Conservation (phyloP, 306 rosid species). For the Abrus precatorius region DNA sequence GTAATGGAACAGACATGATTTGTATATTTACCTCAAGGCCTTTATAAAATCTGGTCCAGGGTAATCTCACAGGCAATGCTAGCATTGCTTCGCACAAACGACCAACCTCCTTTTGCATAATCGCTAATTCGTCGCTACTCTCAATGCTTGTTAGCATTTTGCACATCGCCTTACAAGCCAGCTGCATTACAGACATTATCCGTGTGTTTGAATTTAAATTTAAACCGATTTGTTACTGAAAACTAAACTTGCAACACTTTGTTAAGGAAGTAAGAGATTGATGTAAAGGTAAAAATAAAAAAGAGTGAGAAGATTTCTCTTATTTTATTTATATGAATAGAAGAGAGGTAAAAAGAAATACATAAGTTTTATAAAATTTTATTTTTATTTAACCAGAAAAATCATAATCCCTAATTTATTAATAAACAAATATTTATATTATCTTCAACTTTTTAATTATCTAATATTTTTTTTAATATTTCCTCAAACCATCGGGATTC, state of each 20-base stretch:
- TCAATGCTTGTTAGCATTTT: constrained; percentile 78
- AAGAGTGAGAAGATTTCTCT: no score
- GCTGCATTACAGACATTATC: constrained; percentile 50
- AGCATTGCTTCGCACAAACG: constrained; percentile 81
- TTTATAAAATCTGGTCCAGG: constrained; percentile 72
- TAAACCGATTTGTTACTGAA: neutral
- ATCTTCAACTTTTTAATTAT: no score
- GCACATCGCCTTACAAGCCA: constrained; percentile 88
- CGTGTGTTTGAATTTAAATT: neutral
- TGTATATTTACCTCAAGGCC: constrained; percentile 76
- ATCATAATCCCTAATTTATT: no score
- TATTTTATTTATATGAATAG: no score
- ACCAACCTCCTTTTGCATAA: constrained; percentile 60
- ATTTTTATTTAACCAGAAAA: no score
- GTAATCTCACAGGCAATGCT: constrained; percentile 73
- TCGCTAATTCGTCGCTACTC: constrained; percentile 54
- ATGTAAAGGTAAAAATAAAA: no score
- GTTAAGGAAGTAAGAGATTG: no score
- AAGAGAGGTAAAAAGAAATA: no score
- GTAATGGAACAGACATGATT: neutral
- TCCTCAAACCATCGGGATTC: no score
- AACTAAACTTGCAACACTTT: neutral
- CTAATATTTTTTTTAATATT: no score
- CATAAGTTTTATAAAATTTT: no score
- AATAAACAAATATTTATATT: no score